Base-by-base conservation (phyloP, 345 rosid genomes). In the Pugionium dolabratum region DNA sequence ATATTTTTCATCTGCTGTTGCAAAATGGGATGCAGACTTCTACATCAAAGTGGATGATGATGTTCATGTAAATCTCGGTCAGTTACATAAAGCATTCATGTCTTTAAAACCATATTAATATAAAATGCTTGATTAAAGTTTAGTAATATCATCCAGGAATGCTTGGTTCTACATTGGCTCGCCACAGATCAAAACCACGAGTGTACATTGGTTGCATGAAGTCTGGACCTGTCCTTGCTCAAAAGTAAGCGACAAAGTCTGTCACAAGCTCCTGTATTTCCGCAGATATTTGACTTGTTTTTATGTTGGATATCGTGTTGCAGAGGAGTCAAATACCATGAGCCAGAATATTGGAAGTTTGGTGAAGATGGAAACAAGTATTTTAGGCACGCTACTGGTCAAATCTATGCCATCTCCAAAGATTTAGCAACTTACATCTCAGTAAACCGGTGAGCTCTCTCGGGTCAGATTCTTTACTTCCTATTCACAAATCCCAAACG, bases 181-280 rank as follows among this genome's bases (percentile, higher is more conserved):
- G 52, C 29, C 51, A 90, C 66, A 75, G 91, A 47, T 76, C 80
- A 29, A 93, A 84, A 71, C 89, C 86, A 0, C 73, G 91, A 62
- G 78, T 84, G 18, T 93, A 90, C 68, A 90, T 93, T 4, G 98
- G 97, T 10, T 93, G 97, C 85, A 93, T 93, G 97, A 93, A 90
- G 67, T 93, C 98, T 0, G 97, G 98, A 2, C 97, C 96, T 1
- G 96, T 90, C 65, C 84, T 93, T 9, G 80, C 86, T 44, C 84
- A 80, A 27, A 83, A 85, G 98, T 93, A 76, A 80, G 79, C 60
- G 18, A 83, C 44, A 50, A 26, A 54, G 6, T 30, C 59, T 61
- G 8, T 55, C 49, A 33, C 49, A 68, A 46, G 27, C 25, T 69
- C 66, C 41, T 55, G 65, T 40, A 28, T 35, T 31, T 28, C 33